Evolutionary conservation across 805 yeast genomes (phyloP).

Genomic region (Sugiyamaella lignohabitans): DNA sequence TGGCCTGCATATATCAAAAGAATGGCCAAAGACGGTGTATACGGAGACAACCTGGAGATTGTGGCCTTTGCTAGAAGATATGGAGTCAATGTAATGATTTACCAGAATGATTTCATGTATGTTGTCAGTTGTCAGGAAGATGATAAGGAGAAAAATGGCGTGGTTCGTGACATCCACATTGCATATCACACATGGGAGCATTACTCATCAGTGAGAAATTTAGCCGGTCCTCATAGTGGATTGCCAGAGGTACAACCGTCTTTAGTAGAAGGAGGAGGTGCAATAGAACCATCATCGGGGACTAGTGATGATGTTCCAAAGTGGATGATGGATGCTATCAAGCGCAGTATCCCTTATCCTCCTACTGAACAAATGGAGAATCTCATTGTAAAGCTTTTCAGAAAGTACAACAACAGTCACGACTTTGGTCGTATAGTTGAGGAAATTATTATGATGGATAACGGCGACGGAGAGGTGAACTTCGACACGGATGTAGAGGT

Average conservation of each 20-base stretch:
- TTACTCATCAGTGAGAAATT: conserved; percentile 36
- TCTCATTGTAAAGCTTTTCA: conserved; percentile 10
- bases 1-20: conserved; percentile 32
- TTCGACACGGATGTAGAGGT: not conserved
- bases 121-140: conserved; percentile 25
- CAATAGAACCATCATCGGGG: not conserved
- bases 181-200: conserved; percentile 42
- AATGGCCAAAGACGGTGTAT: conserved; percentile 35
- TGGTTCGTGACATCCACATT: conserved; percentile 25
- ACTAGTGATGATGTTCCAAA: not conserved
- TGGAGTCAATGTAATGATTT: conserved; percentile 32
- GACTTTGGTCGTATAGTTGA: conserved; percentile 27
- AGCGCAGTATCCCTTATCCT: conserved; percentile 24
- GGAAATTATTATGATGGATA: conserved; percentile 23
- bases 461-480: conserved; percentile 5
- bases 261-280: not conserved
- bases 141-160: conserved; percentile 3
- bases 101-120: conserved; percentile 34
- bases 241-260: conserved; percentile 16
- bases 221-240: conserved; percentile 35
- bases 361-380: conserved; percentile 15
- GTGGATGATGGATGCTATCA: conserved; percentile 29
- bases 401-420: conserved; percentile 21
- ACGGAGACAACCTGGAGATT: conserved; percentile 38
- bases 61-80: conserved; percentile 36